Base-by-base conservation (phyloP, 2,329 filamentous ascomycete species). In the Fusarium neocosmosporiellum region DNA sequence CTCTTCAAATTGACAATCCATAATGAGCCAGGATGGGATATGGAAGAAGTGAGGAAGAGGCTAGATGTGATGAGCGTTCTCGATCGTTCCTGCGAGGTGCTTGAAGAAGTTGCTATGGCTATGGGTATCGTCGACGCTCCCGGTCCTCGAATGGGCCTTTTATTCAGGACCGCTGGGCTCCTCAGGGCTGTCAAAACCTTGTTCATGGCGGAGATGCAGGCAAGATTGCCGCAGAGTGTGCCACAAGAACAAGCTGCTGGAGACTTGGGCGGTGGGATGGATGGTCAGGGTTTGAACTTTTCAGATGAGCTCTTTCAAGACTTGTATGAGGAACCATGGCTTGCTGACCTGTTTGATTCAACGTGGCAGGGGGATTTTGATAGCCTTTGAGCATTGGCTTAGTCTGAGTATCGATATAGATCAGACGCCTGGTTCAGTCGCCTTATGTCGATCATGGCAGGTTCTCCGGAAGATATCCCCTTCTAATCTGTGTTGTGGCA, bases 1-100 rank as follows among this genome's bases (percentile, higher is more conserved):
- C 59, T 73, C 8, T 73, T 72, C 31, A 75, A 70, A 20, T 53
- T 75, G 5, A 59, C 24, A 24, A 72, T 46, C 1, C 33, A 72
- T 3, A 37, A 59, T 0, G 72, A 75, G 14, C 41, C 50, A 2
- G 53, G 54, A 3, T 75, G 72, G 72, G 64, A 70, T 14, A 14
- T 31, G 0, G 37, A 55, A 16, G 68, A 72, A 14, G 72, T 75
- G 10, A 63, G 22, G 13, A 54, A 33, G 31, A 55, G 66, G 22
- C 69, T 61, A 4, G 59, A 75, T 39, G 66, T 73, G 0, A 61
- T 75, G 9, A 33, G 62, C 8, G 53, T 72, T 16, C 39, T 75
- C 0, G 71, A 75, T 29, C 41, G 63, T 5, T 57, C 36, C 10
- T 62, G 22, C 7, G 71, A 66, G 4, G 66, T 65, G 2, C 43